These are phyloP conservation scores for Mucor saturninus DNA, from an alignment of 371 early-diverging fungal species.

Conservation along the genomic window DNA sequence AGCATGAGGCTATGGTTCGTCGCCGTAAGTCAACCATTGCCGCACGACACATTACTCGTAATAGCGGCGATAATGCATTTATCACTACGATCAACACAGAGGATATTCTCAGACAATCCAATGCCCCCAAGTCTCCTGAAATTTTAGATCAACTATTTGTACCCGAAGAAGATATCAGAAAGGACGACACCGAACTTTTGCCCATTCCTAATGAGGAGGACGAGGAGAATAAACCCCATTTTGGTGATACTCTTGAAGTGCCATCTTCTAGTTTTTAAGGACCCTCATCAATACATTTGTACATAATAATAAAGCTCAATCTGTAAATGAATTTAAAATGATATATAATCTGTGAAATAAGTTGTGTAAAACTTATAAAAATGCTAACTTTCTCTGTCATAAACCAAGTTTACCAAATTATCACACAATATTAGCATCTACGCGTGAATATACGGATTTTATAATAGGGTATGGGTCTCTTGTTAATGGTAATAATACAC, in stretches of 20 bases:
- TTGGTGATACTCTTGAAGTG: background rate
- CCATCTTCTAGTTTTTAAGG: background rate
- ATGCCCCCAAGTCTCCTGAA: constrained; percentile 18
- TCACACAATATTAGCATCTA: no score
- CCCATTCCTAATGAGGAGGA: background rate
- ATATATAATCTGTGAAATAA: no score
- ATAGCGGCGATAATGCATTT: constrained; percentile 9
- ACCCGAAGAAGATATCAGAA: background rate
- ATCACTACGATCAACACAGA: constrained; percentile 24
- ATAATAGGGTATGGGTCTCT: no score
- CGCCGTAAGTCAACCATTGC: constrained; percentile 31
- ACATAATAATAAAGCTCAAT: no score
- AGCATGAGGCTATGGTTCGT: constrained; percentile 14
- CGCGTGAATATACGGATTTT: no score
- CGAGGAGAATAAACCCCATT: background rate
- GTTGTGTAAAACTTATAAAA: no score
- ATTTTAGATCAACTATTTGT: constrained; percentile 2
- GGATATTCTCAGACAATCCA: constrained; percentile 23
- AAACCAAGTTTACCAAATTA: no score
- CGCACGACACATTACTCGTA: constrained; percentile 23
- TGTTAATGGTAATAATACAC: no score
- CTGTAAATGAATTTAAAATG: no score
- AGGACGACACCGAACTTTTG: background rate
- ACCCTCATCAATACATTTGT: no score
- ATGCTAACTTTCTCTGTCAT: no score